phyloP scores from a whole-genome alignment of 1,284 basidiomycete species.

The Pisolithus thermaeus region DNA sequence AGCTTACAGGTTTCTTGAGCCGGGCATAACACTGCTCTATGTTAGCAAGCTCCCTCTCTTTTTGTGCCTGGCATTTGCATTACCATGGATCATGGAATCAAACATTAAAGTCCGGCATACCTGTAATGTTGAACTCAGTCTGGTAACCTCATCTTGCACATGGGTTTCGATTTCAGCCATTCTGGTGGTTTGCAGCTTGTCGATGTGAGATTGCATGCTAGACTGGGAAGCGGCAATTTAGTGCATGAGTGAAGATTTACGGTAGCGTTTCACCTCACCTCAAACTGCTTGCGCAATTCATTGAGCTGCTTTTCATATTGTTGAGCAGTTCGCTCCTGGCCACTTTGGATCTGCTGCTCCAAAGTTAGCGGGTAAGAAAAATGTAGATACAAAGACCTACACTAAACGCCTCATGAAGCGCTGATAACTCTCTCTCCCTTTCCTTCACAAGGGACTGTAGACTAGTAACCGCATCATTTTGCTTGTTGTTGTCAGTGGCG shows the following conservation, averaged over 20 bases:
- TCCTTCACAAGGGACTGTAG: not conserved
- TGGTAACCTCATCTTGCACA: not conserved
- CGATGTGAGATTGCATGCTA: not conserved
- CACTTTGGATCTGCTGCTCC: not conserved
- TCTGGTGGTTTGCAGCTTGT: not conserved
- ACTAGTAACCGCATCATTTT: not conserved
- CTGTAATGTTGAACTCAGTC: not conserved
- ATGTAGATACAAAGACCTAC: not conserved
- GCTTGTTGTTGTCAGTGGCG: not conserved
- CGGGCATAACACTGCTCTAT: not conserved
- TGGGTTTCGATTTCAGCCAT: not conserved
- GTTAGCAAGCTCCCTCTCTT: slow-evolving; percentile 3
- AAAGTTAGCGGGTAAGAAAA: not conserved
- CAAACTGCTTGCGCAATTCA: not conserved
- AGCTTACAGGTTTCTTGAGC: not conserved
- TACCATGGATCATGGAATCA: not conserved
- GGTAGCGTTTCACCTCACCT: not conserved
- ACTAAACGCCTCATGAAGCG: not conserved
- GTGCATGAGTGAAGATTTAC: not conserved
- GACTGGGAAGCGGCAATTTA: not conserved
- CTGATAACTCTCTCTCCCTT: not conserved
- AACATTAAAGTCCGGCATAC: not conserved
- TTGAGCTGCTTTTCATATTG: not conserved
- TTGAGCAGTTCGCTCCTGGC: not conserved
- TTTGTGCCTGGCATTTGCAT: not conserved